Evolutionary conservation across 768 basidiomycete species (phyloP).

Genomic region (Termitomyces sp.): DNA sequence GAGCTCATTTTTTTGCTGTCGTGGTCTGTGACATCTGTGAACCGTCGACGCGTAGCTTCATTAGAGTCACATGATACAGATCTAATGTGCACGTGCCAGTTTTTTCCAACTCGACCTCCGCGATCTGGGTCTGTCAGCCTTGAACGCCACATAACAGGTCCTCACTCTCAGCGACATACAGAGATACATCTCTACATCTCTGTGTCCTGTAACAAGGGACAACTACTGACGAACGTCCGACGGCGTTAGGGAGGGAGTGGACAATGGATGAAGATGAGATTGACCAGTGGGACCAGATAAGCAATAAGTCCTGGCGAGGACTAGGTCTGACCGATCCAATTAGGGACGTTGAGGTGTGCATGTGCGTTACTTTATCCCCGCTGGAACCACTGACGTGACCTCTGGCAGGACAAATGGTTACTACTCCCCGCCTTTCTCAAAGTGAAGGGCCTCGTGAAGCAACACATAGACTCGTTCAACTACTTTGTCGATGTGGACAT

Average conservation of each 20-base stretch:
- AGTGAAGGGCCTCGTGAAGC: slow-evolving; percentile 98
- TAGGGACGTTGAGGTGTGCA: slow-evolving; percentile 84
- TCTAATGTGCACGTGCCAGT: slow-evolving; percentile 7
- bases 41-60: neutral
- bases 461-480: slow-evolving; percentile 98
- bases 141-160: neutral
- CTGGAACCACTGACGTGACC: slow-evolving; percentile 8
- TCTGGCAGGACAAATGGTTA: slow-evolving; percentile 92
- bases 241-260: slow-evolving; percentile 2
- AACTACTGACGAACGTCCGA: neutral
- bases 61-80: slow-evolving; percentile 9
- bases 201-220: neutral
- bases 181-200: neutral
- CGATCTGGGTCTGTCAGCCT: neutral
- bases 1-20: too few relatives aligned
- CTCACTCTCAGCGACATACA: neutral
- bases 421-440: slow-evolving; percentile 94
- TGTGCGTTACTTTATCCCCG: neutral
- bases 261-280: slow-evolving; percentile 22
- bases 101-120: slow-evolving; percentile 1
- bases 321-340: slow-evolving; percentile 85
- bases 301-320: slow-evolving; percentile 65
- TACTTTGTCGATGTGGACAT: slow-evolving; percentile 98
- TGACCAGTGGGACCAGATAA: slow-evolving; percentile 58
- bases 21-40: neutral